Percentiles rank a stretch among this genome's conserved stretches.
Evolutionary conservation across 345 rosid genomes (phyloP).

Genomic region (Ceriops decandra): DNA sequence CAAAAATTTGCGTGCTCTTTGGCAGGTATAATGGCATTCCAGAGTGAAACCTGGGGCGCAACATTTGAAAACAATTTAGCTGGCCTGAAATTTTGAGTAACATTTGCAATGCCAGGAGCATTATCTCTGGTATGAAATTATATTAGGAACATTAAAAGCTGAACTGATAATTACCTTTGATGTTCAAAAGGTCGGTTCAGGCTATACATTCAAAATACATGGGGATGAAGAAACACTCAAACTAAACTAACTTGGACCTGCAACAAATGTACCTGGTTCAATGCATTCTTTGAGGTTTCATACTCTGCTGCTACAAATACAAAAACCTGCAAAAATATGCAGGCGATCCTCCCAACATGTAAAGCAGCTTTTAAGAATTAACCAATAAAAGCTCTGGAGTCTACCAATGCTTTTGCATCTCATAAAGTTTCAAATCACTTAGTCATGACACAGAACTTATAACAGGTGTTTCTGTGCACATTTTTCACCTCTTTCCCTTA

Average conservation of each 20-base stretch:
- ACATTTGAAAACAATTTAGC: background rate
- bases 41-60: conserved; percentile 65
- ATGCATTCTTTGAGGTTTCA: conserved; percentile 65
- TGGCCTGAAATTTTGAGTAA: background rate
- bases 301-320: conserved; percentile 85
- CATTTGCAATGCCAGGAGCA: background rate
- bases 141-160: background rate
- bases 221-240: background rate
- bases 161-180: background rate
- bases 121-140: background rate
- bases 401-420: background rate
- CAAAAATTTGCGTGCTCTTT: conserved; percentile 80
- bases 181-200: background rate
- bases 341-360: background rate
- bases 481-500: no score
- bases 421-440: no score
- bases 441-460: no score
- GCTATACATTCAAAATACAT: background rate
- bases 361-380: background rate
- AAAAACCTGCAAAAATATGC: conserved; percentile 51
- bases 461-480: no score
- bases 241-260: background rate
- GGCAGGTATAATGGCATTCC: conserved; percentile 87
- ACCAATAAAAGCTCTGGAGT: background rate
- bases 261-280: conserved; percentile 68